Base-by-base conservation (phyloP, 2,329 filamentous ascomycete genomes). In the Pseudodiploospora longispora region DNA sequence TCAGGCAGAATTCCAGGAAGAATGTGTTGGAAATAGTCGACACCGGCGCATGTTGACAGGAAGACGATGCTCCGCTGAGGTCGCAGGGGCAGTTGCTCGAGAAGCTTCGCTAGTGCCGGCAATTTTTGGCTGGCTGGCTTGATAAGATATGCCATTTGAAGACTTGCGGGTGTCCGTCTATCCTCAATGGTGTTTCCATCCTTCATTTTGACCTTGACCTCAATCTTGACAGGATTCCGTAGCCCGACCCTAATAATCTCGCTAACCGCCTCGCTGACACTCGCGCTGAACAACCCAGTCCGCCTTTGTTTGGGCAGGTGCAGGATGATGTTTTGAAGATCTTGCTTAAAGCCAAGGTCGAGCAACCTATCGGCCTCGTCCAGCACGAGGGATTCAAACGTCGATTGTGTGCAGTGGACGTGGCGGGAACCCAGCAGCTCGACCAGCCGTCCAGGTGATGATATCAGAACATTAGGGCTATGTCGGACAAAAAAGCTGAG, bases 291-390 rank as follows among this genome's bases (percentile, higher is more conserved):
- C 0, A 98, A 70, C 0, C 93, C 93, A 0, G 93, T 98, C 40
- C 93, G 78, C 41, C 93, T 76, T 62, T 98, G 93, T 60, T 98
- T 98, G 0, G 93, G 93, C 5, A 98, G 68, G 10, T 85, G 78
- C 0, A 80, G 79, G 27, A 98, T 69, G 35, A 97, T 95, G 44
- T 81, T 86, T 54, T 93, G 87, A 29, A 98, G 66, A 53, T 95
- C 89, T 44, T 87, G 83, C 62, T 94, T 93, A 66, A 98, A 97
- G 5, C 94, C 93, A 27, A 97, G 75, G 65, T 98, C 93, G 8
- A 98, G 72, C 28, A 98, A 70, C 47, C 93, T 78, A 64, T 98
- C 93, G 40, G 91, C 93, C 68, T 98, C 93, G 59, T 98, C 93
- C 32, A 98, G 75, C 4, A 98, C 86, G 8, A 98, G 77, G 40